Base-by-base conservation (phyloP, 352 stramenopile genomes). In the Phytophthora ohioensis region DNA sequence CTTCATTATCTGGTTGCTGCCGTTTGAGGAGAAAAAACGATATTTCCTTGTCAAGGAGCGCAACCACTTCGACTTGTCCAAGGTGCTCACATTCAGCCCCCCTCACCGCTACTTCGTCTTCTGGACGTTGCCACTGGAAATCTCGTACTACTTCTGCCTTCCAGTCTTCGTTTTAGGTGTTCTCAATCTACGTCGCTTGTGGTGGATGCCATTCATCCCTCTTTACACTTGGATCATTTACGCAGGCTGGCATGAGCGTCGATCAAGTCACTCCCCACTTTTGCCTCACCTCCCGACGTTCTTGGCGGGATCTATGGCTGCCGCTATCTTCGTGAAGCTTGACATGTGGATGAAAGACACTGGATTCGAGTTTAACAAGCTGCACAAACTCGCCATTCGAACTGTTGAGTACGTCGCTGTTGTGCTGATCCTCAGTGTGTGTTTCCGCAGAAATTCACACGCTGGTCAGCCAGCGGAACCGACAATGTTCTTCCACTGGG, bases 81-180 rank as follows among this genome's bases (percentile, higher is more conserved):
- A 81, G 30, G 79, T 88, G 43, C 70, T 87, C 31, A 76, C 73
- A 4, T 87, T 87, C 59, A 61, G 69, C 38, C 61, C 69, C 8
- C 35, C 51, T 1, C 75, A 73, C 30, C 80, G 76, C 4, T 82
- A 74, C 42, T 76, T 81, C 45, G 73, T 90, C 3, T 84, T 90
- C 58, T 90, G 82, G 82, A 82, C 82, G 42, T 65, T 87, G 45
- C 78, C 80, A 5, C 61, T 90, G 4, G 79, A 86, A 68, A 83
- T 86, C 59, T 62, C 51, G 5, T 86, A 86, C 57, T 84, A 86
- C 76, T 84, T 80, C 31, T 68, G 78, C 39, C 64, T 86, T 11
- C 78, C 78, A 0, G 54, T 84, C 4, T 71, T 86, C n/a, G 67
- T 76, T 0, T 8, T 81, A 32, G 65, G 51, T 4, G 56, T 80